phyloP scores from a whole-genome alignment of 2,329 filamentous ascomycete genomes.

The Trichophyton verrucosum region DNA sequence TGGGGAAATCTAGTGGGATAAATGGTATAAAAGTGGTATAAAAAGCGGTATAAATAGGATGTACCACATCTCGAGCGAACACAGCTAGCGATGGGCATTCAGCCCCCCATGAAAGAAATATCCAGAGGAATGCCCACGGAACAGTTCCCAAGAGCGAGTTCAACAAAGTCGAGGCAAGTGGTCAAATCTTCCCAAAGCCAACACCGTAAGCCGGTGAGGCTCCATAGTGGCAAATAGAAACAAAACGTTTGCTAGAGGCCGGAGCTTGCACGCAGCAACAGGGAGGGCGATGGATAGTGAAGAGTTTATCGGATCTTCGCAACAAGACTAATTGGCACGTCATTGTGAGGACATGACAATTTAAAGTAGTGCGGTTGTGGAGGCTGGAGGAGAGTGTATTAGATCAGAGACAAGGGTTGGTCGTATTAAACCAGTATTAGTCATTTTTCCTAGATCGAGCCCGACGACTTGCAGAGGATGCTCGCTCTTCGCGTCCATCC shows the following conservation, averaged over 20 bases:
- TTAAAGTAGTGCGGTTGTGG: conserved; percentile 73
- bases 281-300: conserved; percentile 21
- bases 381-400: not conserved
- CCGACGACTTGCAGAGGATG: conserved; percentile 5
- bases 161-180: conserved; percentile 32
- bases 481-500: conserved; percentile 9
- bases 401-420: not conserved
- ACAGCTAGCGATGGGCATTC: not conserved
- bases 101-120: not conserved
- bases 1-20: too few species aligned
- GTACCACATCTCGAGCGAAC: not conserved
- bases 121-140: not conserved
- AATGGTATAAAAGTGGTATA: too few species aligned
- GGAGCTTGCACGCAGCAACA: not conserved
- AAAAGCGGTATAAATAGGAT: not conserved
- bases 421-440: conserved; percentile 10
- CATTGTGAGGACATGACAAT: conserved; percentile 78
- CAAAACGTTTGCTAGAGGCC: not conserved
- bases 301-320: conserved; percentile 55
- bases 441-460: conserved; percentile 18
- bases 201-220: not conserved
- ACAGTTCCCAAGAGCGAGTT: conserved; percentile 31
- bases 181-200: not conserved
- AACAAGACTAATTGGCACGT: conserved; percentile 94
- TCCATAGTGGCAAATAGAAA: conserved; percentile 3